Evolutionary conservation across 192 early-diverging fungal genomes (phyloP).

Genomic region (Podila epicladia): DNA sequence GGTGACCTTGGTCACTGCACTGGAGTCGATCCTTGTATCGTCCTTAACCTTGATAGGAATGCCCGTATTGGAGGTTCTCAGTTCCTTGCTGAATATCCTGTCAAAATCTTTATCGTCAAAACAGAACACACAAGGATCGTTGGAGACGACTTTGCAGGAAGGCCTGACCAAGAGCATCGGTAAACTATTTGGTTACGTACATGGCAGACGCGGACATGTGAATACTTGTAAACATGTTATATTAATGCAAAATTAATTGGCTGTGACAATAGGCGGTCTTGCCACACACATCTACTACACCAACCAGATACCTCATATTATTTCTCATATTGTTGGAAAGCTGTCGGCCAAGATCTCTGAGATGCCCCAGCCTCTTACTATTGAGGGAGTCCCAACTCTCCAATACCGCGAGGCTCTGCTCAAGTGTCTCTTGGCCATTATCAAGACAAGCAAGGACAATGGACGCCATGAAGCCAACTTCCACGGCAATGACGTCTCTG

Average conservation of each 20-base stretch:
- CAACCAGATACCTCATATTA: slow-evolving; percentile 65
- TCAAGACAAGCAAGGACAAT: slow-evolving; percentile 51
- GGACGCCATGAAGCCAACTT: slow-evolving; percentile 38
- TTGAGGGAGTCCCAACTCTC: slow-evolving; percentile 54
- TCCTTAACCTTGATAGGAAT: slow-evolving; percentile 58
- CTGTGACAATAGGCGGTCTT: slow-evolving; percentile 51
- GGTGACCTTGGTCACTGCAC: slow-evolving; percentile 54
- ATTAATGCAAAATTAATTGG: neutral
- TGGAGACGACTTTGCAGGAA: slow-evolving; percentile 31
- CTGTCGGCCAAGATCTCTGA: slow-evolving; percentile 31
- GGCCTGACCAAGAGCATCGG: slow-evolving; percentile 43
- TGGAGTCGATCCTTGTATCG: slow-evolving; percentile 55
- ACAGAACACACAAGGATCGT: neutral
- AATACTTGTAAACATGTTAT: neutral
- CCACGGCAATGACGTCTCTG: slow-evolving; percentile 38
- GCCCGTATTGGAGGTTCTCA: slow-evolving; percentile 62
- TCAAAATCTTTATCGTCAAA: slow-evolving; percentile 39
- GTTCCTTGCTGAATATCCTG: slow-evolving; percentile 53
- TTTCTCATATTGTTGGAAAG: slow-evolving; percentile 58
- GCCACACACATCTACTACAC: slow-evolving; percentile 66
- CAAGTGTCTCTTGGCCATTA: slow-evolving; percentile 57
- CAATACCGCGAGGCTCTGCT: slow-evolving; percentile 54
- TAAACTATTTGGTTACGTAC: slow-evolving; percentile 2
- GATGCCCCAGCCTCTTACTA: slow-evolving; percentile 15
- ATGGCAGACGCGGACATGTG: neutral